Evolutionary conservation across 2,329 filamentous ascomycete genomes (phyloP).

Genomic region (Fusarium transvaalense): DNA sequence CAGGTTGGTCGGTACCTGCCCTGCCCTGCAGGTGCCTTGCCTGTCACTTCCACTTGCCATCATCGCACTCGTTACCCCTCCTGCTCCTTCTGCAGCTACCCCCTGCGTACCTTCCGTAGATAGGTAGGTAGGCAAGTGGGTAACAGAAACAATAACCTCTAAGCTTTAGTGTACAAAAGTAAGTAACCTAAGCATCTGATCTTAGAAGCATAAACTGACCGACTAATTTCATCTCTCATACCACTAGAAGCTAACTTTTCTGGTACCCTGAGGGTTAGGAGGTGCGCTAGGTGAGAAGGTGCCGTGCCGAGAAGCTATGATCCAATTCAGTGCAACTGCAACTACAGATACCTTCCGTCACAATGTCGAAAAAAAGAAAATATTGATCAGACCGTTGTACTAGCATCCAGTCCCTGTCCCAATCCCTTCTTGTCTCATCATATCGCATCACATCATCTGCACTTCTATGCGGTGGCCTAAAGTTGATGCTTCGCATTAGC

Average conservation of each 20-base stretch:
- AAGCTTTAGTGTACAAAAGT: too few species aligned
- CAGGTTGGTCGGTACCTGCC: neutral
- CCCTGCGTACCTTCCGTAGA: constrained; percentile 3
- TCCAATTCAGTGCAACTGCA: neutral
- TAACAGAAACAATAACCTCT: too few species aligned
- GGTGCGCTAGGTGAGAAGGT: neutral
- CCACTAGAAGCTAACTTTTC: too few species aligned
- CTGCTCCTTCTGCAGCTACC: constrained; percentile 21
- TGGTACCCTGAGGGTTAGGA: too few species aligned
- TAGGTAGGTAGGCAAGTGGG: too few species aligned
- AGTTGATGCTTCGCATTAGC: constrained; percentile 35
- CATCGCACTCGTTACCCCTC: constrained; percentile 28
- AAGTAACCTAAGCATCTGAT: too few species aligned
- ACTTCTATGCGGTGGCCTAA: constrained; percentile 29
- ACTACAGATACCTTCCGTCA: neutral
- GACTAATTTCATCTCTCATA: too few species aligned
- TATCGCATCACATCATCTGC: constrained; percentile 15
- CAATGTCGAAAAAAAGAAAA: neutral
- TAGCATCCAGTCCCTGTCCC: neutral
- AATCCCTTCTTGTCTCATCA: neutral
- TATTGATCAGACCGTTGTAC: neutral
- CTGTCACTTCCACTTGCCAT: neutral
- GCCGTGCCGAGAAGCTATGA: neutral
- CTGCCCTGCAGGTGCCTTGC: neutral
- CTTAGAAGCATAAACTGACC: too few species aligned